Conservation (phyloP, 345 rosid species). For the Eucalyptus cloeziana region DNA sequence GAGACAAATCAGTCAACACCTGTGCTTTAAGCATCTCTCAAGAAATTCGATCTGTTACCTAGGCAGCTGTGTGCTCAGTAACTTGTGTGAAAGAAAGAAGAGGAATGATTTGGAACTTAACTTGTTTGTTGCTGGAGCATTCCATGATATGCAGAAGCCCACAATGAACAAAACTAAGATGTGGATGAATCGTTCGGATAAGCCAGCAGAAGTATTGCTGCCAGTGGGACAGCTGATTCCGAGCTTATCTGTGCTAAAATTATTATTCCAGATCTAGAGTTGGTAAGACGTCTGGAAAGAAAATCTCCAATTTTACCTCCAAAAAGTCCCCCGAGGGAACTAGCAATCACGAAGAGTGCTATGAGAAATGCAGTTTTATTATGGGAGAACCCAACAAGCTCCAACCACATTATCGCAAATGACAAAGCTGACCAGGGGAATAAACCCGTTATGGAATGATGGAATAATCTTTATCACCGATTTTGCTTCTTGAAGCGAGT, state of each 20-base stretch:
- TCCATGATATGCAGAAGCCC: conserved; percentile 73
- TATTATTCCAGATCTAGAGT: conserved; percentile 53
- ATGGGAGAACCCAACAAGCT: conserved; percentile 73
- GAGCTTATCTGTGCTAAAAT: conserved; percentile 83
- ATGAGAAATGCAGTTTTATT: conserved; percentile 46
- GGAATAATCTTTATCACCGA: conserved; percentile 37
- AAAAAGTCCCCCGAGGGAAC: conserved; percentile 73
- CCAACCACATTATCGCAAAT: conserved; percentile 87
- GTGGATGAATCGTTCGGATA: conserved; percentile 71
- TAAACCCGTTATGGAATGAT: conserved; percentile 76
- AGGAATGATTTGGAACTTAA: conserved; percentile 31
- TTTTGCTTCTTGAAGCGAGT: conserved; percentile 40
- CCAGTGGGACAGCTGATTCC: conserved; percentile 68
- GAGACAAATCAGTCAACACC: neutral
- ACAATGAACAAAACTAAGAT: conserved; percentile 43
- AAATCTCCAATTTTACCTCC: conserved; percentile 79
- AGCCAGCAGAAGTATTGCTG: conserved; percentile 65
- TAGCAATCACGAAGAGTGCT: conserved; percentile 45
- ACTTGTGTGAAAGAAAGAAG: neutral
- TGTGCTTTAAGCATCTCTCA: neutral
- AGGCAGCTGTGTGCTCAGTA: neutral
- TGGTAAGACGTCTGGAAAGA: conserved; percentile 42
- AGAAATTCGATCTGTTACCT: neutral
- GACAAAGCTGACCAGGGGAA: conserved; percentile 42
- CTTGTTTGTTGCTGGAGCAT: conserved; percentile 86